Percentiles rank a stretch among this genome's conserved stretches.
Conservation (phyloP, 2,329 filamentous ascomycete genomes). For the Eutypa lata region DNA sequence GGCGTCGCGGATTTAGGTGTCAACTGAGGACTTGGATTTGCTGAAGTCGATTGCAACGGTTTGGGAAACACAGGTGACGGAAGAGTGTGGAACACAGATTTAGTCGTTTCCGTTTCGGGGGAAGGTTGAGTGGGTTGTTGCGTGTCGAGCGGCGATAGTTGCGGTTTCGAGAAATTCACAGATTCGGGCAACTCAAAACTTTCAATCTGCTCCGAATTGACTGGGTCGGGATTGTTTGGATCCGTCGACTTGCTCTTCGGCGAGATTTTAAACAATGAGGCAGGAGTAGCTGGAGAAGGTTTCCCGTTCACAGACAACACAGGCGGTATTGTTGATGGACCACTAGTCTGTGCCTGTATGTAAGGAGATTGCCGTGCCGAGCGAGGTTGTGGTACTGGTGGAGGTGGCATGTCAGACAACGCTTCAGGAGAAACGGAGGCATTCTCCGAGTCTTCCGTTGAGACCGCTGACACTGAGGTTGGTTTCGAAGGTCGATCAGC, state of each 20-base stretch:
- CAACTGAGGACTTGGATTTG: conserved; percentile 65
- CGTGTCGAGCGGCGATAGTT: conserved; percentile 49
- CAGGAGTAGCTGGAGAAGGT: conserved; percentile 73
- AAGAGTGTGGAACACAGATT: conserved; percentile 45
- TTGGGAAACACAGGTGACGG: conserved; percentile 46
- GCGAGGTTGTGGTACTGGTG: conserved; percentile 62
- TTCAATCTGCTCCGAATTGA: conserved; percentile 52
- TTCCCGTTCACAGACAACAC: conserved; percentile 33
- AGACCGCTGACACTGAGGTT: conserved; percentile 35
- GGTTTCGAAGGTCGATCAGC: conserved; percentile 22
- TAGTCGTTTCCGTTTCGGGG: conserved; percentile 46
- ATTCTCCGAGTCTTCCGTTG: conserved; percentile 58
- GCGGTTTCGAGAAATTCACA: conserved; percentile 45
- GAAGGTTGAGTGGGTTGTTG: conserved; percentile 42
- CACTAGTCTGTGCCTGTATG: conserved; percentile 51
- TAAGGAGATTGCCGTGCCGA: conserved; percentile 67
- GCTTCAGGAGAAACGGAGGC: conserved; percentile 63
- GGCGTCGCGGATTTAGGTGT: conserved; percentile 46
- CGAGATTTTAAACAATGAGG: conserved; percentile 78
- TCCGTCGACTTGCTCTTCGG: conserved; percentile 49
- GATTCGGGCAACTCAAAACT: conserved; percentile 72
- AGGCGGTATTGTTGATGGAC: conserved; percentile 22
- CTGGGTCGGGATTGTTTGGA: conserved; percentile 36
- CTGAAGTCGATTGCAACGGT: conserved; percentile 43
- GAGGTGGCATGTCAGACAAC: conserved; percentile 64